Conservation (phyloP, 441 rosid species). For the Geranium incanum region DNA sequence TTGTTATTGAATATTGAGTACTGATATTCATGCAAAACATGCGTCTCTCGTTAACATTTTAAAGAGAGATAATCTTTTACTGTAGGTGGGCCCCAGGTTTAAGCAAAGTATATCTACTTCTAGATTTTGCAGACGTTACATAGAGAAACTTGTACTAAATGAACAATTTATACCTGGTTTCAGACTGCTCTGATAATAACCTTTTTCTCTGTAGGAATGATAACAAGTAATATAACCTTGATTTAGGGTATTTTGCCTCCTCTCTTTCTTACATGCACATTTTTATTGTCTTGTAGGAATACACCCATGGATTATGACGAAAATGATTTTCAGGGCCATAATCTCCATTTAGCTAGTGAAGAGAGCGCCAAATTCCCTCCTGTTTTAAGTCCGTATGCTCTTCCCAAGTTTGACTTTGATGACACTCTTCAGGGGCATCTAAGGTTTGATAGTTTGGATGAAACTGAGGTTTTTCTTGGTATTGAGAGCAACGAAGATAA, state of each 20-base stretch:
- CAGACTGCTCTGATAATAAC: neutral
- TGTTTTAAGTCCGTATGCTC: slow-evolving; percentile 65
- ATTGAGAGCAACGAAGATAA: slow-evolving; percentile 78
- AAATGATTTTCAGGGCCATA: slow-evolving; percentile 91
- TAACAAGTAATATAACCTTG: neutral
- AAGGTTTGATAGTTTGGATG: slow-evolving; percentile 85
- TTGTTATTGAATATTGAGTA: neutral
- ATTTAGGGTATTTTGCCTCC: neutral
- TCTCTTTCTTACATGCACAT: slow-evolving; percentile 5
- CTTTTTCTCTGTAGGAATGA: neutral
- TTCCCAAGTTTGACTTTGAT: slow-evolving; percentile 92
- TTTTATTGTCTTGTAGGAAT: slow-evolving; percentile 40
- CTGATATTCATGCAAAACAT: neutral
- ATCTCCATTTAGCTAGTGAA: slow-evolving; percentile 89
- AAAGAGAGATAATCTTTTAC: neutral
- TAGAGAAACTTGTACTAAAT: neutral
- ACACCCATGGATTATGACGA: slow-evolving; percentile 99
- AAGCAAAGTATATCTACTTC: neutral
- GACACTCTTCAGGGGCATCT: slow-evolving; percentile 66
- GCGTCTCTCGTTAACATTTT: neutral
- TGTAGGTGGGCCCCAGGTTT: neutral
- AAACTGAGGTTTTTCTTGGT: slow-evolving; percentile 86
- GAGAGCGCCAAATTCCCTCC: slow-evolving; percentile 71
- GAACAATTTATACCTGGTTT: neutral
- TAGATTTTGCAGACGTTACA: neutral